phyloP scores from a whole-genome alignment of 2,329 filamentous ascomycete genomes.

The Sporothrix inflata region DNA sequence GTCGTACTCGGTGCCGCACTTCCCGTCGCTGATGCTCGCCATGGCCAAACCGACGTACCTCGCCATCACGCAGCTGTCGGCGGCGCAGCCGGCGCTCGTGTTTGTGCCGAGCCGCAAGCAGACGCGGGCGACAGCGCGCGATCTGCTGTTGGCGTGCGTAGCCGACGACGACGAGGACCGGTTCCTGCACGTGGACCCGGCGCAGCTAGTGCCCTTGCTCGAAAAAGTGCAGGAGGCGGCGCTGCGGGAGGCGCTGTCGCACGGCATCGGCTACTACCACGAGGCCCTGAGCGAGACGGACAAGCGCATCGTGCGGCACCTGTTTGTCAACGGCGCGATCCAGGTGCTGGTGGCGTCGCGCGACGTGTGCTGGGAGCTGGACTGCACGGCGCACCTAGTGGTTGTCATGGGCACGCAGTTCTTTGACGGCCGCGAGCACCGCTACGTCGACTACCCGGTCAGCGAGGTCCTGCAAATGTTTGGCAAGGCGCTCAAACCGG shows the following conservation, averaged over 20 bases:
- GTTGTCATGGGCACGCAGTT: constrained; percentile 98
- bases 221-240: constrained; percentile 83
- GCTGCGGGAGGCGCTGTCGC: constrained; percentile 83
- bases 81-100: constrained; percentile 85
- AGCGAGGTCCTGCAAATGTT: constrained; percentile 98
- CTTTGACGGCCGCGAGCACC: constrained; percentile 93
- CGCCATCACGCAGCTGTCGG: constrained; percentile 83
- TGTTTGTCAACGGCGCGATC: constrained; percentile 86
- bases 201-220: constrained; percentile 81
- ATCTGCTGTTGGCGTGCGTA: constrained; percentile 83
- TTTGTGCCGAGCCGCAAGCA: constrained; percentile 96
- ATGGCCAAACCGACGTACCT: constrained; percentile 96
- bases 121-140: constrained; percentile 81
- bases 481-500: constrained; percentile 81
- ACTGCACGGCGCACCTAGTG: constrained; percentile 85
- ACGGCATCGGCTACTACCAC: constrained; percentile 96
- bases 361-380: constrained; percentile 95
- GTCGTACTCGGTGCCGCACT: constrained; percentile 93
- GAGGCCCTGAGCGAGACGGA: constrained; percentile 88
- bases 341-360: constrained; percentile 77
- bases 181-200: constrained; percentile 78
- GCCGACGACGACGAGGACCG: constrained; percentile 91
- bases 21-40: constrained; percentile 96
- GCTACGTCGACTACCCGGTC: constrained; percentile 94
- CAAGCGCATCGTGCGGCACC: constrained; percentile 89